A percentile compares a stretch with the other conserved stretches of the same genome.
These are phyloP conservation scores for Mycena epipterygia DNA, from an alignment of 768 basidiomycete species.

Conservation along the genomic window DNA sequence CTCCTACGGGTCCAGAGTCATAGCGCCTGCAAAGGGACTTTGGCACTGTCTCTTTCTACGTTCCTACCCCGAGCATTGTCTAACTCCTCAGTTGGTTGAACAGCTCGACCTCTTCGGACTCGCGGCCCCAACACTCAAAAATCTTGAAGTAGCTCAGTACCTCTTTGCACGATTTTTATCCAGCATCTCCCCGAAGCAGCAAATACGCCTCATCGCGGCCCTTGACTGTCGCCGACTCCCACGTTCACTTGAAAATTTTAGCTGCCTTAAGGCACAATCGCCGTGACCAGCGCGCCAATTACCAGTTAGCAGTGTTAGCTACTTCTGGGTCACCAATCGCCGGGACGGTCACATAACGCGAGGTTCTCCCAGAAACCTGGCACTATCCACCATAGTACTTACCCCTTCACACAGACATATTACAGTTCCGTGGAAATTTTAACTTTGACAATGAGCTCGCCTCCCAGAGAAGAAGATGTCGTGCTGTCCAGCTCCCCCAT, in stretches of 20 bases:
- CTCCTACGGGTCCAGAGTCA: too few relatives aligned
- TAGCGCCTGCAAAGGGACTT: too few relatives aligned
- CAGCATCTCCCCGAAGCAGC: too few relatives aligned
- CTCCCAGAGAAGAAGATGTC: constrained; percentile 46
- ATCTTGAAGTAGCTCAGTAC: too few relatives aligned
- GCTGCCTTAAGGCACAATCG: background rate
- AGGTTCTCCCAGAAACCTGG: background rate
- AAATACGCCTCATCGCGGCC: too few relatives aligned
- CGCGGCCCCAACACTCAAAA: too few relatives aligned
- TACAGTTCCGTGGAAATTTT: background rate
- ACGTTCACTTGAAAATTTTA: constrained; percentile 4
- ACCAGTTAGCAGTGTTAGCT: too few relatives aligned
- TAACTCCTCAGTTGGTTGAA: too few relatives aligned
- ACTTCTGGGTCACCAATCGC: background rate
- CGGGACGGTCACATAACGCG: constrained; percentile 1
- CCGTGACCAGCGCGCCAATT: background rate
- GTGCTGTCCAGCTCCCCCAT: constrained; percentile 57
- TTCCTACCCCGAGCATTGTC: too few relatives aligned
- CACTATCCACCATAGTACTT: background rate
- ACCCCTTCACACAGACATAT: background rate
- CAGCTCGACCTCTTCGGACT: too few relatives aligned
- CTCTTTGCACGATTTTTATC: too few relatives aligned
- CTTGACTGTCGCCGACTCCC: background rate
- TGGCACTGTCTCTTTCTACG: too few relatives aligned
- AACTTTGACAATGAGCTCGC: constrained; percentile 51